phyloP scores from a whole-genome alignment of 495 filamentous ascomycete genomes.

The Lophium mytilinum region DNA sequence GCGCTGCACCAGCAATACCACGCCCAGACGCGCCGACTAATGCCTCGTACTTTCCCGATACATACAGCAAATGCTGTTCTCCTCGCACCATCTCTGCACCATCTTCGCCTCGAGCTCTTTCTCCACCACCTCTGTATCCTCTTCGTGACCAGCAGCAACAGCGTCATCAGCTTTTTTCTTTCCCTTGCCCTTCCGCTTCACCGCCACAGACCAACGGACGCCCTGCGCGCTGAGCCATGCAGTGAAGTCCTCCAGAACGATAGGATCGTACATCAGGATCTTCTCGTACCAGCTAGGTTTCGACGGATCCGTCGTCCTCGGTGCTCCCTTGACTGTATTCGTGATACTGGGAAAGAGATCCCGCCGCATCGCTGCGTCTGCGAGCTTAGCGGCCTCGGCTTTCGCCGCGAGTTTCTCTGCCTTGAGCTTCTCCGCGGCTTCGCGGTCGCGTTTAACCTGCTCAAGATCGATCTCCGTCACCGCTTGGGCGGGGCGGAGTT shows the following conservation, averaged over 20 bases:
- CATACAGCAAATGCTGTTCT: constrained; percentile 67
- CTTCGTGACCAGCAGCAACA: constrained; percentile 1
- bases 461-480: too few species aligned
- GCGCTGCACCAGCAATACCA: background rate
- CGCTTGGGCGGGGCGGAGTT: background rate
- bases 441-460: too few species aligned
- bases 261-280: constrained; percentile 89
- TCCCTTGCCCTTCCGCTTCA: constrained; percentile 9
- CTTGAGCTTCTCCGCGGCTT: background rate
- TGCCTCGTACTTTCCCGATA: constrained; percentile 36
- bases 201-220: constrained; percentile 6
- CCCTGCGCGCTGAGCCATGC: constrained; percentile 73
- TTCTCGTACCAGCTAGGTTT: constrained; percentile 75
- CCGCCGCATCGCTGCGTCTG: constrained; percentile 15
- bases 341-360: constrained; percentile 57
- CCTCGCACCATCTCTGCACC: constrained; percentile 83
- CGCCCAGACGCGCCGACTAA: too few species aligned
- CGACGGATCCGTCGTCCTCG: constrained; percentile 41
- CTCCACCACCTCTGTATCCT: constrained; percentile 47
- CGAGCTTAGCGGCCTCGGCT: background rate
- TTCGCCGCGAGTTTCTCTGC: background rate
- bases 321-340: constrained; percentile 48
- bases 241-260: constrained; percentile 79
- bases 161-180: constrained; percentile 16
- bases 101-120: constrained; percentile 50